Evolutionary conservation across 1,284 basidiomycete species (phyloP).

Genomic region (Hemileia vastatrix): DNA sequence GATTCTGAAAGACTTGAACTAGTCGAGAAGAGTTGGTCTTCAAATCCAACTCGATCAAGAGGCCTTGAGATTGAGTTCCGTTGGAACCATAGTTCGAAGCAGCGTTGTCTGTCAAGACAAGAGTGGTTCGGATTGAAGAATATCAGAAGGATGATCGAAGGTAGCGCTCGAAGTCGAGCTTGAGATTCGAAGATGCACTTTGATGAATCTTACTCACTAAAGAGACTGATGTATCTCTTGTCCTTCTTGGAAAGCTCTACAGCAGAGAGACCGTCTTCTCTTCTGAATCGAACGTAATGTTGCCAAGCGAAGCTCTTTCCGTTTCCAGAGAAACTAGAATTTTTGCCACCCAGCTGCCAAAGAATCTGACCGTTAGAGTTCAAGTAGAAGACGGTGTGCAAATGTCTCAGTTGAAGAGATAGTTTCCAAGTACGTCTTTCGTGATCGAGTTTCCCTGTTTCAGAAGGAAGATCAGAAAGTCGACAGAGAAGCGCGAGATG

Average conservation of each 20-base stretch:
- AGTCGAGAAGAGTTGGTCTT: background rate
- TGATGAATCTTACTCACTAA: background rate
- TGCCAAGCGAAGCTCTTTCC: background rate
- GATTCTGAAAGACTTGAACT: background rate
- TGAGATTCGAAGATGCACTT: background rate
- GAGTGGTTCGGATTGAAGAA: background rate
- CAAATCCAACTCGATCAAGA: background rate
- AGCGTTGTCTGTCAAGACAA: background rate
- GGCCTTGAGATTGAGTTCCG: background rate
- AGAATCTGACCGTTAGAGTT: background rate
- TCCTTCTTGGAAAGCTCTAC: background rate
- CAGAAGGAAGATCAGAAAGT: background rate
- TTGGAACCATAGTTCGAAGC: background rate
- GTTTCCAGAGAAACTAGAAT: background rate
- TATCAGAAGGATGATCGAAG: background rate
- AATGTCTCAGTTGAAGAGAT: background rate
- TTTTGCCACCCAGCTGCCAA: background rate
- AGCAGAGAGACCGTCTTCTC: background rate
- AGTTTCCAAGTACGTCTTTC: background rate
- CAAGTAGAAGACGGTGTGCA: background rate
- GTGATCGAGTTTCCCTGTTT: background rate
- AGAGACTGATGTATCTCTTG: background rate
- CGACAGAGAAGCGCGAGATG: background rate
- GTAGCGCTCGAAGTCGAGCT: no score
- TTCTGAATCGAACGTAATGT: background rate